Conservation (phyloP, 176 grass and related monocot genomes). For the Carex kokanica region DNA sequence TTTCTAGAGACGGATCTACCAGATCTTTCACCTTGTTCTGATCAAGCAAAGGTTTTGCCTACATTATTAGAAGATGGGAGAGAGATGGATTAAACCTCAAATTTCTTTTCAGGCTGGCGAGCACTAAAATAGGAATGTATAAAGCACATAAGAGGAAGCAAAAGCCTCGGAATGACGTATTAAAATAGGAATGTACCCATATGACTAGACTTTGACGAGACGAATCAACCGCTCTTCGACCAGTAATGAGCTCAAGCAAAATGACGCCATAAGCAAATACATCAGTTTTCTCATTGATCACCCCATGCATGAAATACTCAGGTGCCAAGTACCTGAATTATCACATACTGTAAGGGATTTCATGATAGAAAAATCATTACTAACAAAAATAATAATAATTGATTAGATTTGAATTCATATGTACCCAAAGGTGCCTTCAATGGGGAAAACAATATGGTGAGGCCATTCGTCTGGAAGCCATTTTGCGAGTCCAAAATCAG, state of each 20-base stretch:
- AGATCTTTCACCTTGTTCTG: slow-evolving; percentile 72
- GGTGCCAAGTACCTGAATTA: slow-evolving; percentile 80
- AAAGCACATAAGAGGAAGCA: background rate
- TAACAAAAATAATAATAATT: background rate
- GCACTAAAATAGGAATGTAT: background rate
- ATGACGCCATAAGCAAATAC: slow-evolving; percentile 92
- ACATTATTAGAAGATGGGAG: background rate
- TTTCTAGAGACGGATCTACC: slow-evolving; percentile 59
- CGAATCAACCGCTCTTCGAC: slow-evolving; percentile 76
- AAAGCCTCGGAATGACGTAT: background rate
- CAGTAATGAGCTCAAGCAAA: slow-evolving; percentile 92
- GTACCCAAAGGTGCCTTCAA: slow-evolving; percentile 97
- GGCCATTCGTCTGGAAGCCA: slow-evolving; percentile 93
- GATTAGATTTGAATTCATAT: background rate
- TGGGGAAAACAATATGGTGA: slow-evolving; percentile 86
- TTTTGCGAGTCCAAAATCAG: slow-evolving; percentile 97
- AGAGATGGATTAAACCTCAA: background rate
- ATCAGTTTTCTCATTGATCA: slow-evolving; percentile 94
- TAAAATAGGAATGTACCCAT: slow-evolving; percentile 45
- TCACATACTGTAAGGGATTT: slow-evolving; percentile 9
- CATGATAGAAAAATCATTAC: background rate
- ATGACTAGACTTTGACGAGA: slow-evolving; percentile 90
- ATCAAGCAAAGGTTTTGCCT: slow-evolving; percentile 93
- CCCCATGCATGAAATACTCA: slow-evolving; percentile 98
- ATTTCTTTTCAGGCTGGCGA: background rate